These are phyloP conservation scores for Cercospora sp. DNA, from an alignment of 2,329 filamentous ascomycete genomes.

Conservation along the genomic window DNA sequence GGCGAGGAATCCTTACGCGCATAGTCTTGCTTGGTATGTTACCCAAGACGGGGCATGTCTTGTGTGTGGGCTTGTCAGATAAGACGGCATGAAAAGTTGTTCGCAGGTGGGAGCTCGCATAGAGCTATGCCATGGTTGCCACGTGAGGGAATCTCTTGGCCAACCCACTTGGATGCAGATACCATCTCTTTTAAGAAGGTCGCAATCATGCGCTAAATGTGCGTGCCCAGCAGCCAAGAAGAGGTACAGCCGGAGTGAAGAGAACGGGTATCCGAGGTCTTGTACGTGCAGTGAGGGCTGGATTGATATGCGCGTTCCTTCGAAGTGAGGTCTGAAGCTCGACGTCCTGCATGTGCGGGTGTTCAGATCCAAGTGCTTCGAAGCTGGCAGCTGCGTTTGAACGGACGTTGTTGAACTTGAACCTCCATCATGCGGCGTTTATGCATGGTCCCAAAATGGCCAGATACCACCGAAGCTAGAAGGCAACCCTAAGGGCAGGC, in stretches of 20 bases:
- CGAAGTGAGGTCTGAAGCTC: background rate
- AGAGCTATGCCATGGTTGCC: slow-evolving; percentile 7
- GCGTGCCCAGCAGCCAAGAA: slow-evolving; percentile 12
- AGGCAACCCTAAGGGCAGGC: background rate
- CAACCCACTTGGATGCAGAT: slow-evolving; percentile 8
- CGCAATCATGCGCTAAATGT: slow-evolving; percentile 2
- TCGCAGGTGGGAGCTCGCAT: background rate
- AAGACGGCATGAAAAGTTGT: slow-evolving; percentile 3
- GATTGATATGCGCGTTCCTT: background rate
- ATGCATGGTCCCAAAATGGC: background rate
- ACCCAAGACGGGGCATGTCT: slow-evolving; percentile 11
- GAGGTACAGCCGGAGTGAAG: background rate
- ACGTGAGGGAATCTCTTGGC: slow-evolving; percentile 8
- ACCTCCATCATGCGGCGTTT: background rate
- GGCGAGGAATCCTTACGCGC: background rate
- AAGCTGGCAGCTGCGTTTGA: background rate
- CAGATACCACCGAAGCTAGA: background rate
- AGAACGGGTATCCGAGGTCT: slow-evolving; percentile 8
- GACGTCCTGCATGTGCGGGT: background rate
- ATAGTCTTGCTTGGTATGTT: slow-evolving; percentile 8
- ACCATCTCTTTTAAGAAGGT: slow-evolving; percentile 5
- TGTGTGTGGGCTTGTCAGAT: slow-evolving; percentile 6
- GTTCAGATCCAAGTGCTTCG: background rate
- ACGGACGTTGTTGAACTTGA: background rate
- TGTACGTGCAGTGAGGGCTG: background rate